Percentiles rank a stretch among this genome's conserved stretches.
Conservation (phyloP, 371 early-diverging fungal species). For the Lichtheimia hyalospora region DNA sequence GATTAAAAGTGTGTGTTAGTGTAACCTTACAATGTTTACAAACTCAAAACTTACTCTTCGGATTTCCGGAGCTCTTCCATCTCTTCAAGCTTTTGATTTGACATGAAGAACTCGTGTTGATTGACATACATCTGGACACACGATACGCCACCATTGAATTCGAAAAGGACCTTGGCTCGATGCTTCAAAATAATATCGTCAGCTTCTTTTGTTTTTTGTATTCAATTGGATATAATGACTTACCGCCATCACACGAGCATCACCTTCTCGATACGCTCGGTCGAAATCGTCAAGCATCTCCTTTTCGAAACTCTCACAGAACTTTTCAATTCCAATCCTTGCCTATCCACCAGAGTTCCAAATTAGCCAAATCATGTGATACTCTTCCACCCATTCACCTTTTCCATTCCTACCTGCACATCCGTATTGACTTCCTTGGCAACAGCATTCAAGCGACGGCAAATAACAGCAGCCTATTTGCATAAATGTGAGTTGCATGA, state of each 20-base stretch:
- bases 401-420: constrained; percentile 53
- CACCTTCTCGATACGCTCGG: constrained; percentile 73
- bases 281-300: constrained; percentile 87
- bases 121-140: constrained; percentile 94
- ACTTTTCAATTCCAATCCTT: constrained; percentile 80
- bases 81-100: constrained; percentile 72
- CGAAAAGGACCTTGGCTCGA: constrained; percentile 82
- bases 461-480: constrained; percentile 79
- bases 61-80: constrained; percentile 40
- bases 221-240: constrained; percentile 11
- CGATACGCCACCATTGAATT: constrained; percentile 95
- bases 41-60: constrained; percentile 37
- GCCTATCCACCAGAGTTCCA: constrained; percentile 47
- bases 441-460: constrained; percentile 81
- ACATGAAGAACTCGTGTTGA: constrained; percentile 95
- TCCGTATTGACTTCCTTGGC: constrained; percentile 88
- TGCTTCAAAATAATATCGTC: constrained; percentile 45
- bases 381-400: not conserved
- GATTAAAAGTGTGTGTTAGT: not conserved
- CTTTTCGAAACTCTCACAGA: constrained; percentile 90
- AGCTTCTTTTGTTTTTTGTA: not conserved
- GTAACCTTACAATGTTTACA: not conserved
- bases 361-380: not conserved
- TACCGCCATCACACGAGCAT: constrained; percentile 68
- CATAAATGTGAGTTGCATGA: not conserved